A percentile compares a stretch with the other conserved stretches of the same genome.
Conservation (phyloP, 2,329 filamentous ascomycete genomes). For the Beauveria australis region DNA sequence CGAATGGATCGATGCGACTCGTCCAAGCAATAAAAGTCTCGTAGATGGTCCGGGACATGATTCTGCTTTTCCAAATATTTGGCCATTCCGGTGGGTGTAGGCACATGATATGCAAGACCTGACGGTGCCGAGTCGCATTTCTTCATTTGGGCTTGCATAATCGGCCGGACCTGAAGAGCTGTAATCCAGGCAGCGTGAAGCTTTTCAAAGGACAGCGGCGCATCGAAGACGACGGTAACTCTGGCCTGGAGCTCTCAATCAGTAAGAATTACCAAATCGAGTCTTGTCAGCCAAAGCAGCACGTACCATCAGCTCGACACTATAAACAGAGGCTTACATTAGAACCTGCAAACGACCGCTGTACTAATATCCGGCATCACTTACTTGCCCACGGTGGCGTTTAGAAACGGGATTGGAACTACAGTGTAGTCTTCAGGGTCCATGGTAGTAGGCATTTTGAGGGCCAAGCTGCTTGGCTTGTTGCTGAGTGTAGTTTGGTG, state of each 20-base stretch:
- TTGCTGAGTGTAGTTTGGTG: neutral
- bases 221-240: neutral
- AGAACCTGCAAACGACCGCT: neutral
- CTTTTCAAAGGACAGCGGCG: neutral
- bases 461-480: neutral
- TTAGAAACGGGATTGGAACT: neutral
- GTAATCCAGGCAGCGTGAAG: neutral
- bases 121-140: neutral
- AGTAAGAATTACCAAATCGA: neutral
- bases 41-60: neutral
- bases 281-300: neutral
- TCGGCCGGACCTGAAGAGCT: neutral
- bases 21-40: neutral
- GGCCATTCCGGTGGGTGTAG: neutral
- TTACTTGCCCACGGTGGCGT: neutral
- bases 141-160: neutral
- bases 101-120: neutral
- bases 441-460: neutral
- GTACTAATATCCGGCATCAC: neutral
- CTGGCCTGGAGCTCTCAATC: neutral
- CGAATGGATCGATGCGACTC: neutral
- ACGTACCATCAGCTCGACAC: slow-evolving; percentile 2
- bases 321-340: neutral
- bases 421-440: neutral
- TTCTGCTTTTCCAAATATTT: neutral